A percentile compares a stretch with the other conserved stretches of the same genome.
Evolutionary conservation across 2,329 filamentous ascomycete species (phyloP).

Genomic region (Sclerotinia borealis): DNA sequence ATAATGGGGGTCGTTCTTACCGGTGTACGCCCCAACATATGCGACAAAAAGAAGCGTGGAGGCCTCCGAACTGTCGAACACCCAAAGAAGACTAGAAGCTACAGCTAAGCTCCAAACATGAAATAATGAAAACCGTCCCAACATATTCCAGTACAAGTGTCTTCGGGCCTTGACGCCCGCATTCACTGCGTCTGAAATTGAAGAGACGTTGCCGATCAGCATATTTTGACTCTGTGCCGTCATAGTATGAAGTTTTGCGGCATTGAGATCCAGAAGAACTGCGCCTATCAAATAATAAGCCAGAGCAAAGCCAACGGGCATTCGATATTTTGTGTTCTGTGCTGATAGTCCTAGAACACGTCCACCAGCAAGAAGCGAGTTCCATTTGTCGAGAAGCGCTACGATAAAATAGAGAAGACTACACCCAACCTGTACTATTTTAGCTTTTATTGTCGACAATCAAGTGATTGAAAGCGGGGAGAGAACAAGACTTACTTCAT

Average conservation of each 20-base stretch:
- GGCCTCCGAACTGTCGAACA: slow-evolving; percentile 38
- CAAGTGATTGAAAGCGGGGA: background rate
- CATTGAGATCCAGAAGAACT: slow-evolving; percentile 33
- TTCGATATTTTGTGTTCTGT: slow-evolving; percentile 35
- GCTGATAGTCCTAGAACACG: slow-evolving; percentile 33
- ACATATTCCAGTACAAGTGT: slow-evolving; percentile 30
- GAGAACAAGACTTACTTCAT: slow-evolving; percentile 42
- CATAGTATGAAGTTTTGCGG: slow-evolving; percentile 7
- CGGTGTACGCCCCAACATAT: slow-evolving; percentile 35
- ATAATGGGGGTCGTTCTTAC: background rate
- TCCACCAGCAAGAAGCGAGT: slow-evolving; percentile 26
- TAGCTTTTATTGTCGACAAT: background rate
- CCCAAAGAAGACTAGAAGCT: slow-evolving; percentile 44
- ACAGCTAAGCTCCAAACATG: slow-evolving; percentile 32
- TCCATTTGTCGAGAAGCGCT: slow-evolving; percentile 33
- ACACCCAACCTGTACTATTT: slow-evolving; percentile 18
- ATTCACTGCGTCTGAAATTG: slow-evolving; percentile 4
- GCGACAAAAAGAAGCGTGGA: slow-evolving; percentile 43
- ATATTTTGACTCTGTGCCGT: slow-evolving; percentile 7
- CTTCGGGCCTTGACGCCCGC: slow-evolving; percentile 32
- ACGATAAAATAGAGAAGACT: slow-evolving; percentile 34
- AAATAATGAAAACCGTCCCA: slow-evolving; percentile 42
- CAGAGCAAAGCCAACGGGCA: slow-evolving; percentile 38
- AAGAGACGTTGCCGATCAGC: slow-evolving; percentile 9
- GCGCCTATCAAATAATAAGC: slow-evolving; percentile 37